phyloP scores from a whole-genome alignment of 179 eudicot genomes.

The Sideroxylon spinosum region DNA sequence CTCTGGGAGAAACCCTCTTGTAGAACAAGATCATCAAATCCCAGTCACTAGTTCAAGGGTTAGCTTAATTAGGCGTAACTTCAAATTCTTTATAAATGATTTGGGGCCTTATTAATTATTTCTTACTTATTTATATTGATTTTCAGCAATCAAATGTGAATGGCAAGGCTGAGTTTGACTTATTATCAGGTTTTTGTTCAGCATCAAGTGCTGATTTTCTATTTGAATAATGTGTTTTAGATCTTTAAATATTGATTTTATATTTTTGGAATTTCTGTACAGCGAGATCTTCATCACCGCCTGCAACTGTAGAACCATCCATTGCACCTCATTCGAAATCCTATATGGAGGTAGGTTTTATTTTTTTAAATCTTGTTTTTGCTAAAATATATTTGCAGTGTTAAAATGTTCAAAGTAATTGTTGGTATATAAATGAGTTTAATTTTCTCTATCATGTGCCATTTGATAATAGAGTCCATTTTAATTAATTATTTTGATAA shows the following conservation, averaged over 20 bases:
- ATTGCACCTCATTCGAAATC: constrained; percentile 66
- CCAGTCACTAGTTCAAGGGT: constrained; percentile 49
- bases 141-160: constrained; percentile 38
- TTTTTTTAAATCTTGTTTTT: background rate
- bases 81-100: background rate
- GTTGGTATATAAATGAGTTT: too few species aligned
- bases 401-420: background rate
- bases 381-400: background rate
- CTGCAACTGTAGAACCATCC: constrained; percentile 54
- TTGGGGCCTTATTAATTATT: background rate
- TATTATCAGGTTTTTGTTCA: constrained; percentile 48
- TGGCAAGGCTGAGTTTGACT: constrained; percentile 42
- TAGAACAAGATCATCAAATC: constrained; percentile 46
- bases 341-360: constrained; percentile 57
- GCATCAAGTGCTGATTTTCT: background rate
- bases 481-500: too few species aligned
- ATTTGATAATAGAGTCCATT: background rate
- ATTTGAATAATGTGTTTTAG: constrained; percentile 8
- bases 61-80: constrained; percentile 20
- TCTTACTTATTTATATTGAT: background rate
- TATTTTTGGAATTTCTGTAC: constrained; percentile 25
- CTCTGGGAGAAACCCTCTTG: constrained; percentile 32
- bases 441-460: background rate
- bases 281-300: constrained; percentile 65
- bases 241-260: background rate